Base-by-base conservation (phyloP, 2,329 filamentous ascomycete genomes). In the Sporothrix dimorphospora region DNA sequence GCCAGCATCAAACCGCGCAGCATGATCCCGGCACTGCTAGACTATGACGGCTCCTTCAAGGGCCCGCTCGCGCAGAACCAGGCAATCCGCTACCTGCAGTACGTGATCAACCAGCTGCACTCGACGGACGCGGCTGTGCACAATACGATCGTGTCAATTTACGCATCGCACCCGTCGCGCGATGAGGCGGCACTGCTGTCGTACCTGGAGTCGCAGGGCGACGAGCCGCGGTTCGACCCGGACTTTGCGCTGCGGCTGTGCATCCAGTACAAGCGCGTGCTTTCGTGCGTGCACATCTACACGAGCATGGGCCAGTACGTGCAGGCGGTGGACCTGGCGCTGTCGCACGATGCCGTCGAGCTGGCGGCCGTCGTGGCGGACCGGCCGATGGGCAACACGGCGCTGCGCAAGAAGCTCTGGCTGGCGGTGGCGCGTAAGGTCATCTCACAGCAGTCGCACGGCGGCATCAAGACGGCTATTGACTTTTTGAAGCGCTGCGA, bases 221-320 rank as follows among this genome's bases (percentile, higher is more conserved):
- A 93, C 68, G 92, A 96, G 78, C 92, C 93, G 61, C 89, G 90
- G 61, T 99, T 97, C 80, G 96, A 99, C 79, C 93, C 94, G 2
- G 96, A 99, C 81, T 99, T 99, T 81, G 96, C 96, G 1, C 89
- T 99, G 40, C 92, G 96, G 14, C 87, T 98, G 14, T 99, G 96
- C 82, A 98, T 99, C 75, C 92, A 98, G 77, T 91, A 99, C 81
- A 91, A 94, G 76, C 92, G 96, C 59, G 94, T 98, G 0, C 90
- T 97, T 75, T 97, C 94, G 16, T 97, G 94, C 78, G 95, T 98
- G 5, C 94, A 98, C 81, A 98, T 99, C 74, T 99, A 98, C 84
- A 97, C 92, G 71, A 92, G 91, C 74, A 99, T 99, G 95, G 92
- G 92, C 0, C 94, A 98, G 80, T 98, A 97, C 79, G 88, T 93